Conservation (phyloP, 2,329 filamentous ascomycete genomes). For the Pseudocercospora cruenta region DNA sequence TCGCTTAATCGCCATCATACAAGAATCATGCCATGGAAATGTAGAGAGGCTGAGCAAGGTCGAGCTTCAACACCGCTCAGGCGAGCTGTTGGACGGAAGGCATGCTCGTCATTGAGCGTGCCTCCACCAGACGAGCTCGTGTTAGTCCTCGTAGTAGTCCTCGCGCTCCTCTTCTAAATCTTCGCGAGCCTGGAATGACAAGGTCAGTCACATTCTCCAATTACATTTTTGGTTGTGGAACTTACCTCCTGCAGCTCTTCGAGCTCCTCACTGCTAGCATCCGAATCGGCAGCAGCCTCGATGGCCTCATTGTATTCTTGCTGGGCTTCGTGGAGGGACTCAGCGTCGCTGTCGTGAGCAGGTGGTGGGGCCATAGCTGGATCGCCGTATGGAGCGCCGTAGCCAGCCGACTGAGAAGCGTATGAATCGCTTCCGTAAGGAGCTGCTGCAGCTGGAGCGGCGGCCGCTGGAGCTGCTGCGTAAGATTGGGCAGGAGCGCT, state of each 20-base stretch:
- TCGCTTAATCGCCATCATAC: not conserved
- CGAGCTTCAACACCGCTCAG: not conserved
- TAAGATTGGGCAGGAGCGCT: not conserved
- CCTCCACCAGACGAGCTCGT: not conserved
- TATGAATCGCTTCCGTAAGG: slow-evolving; percentile 11
- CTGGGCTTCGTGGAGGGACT: slow-evolving; percentile 25
- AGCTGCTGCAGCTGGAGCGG: slow-evolving; percentile 8
- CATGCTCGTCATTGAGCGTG: not conserved
- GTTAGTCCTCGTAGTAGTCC: slow-evolving; percentile 28
- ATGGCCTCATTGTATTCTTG: slow-evolving; percentile 28
- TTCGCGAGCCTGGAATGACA: slow-evolving; percentile 20
- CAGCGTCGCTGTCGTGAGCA: slow-evolving; percentile 23
- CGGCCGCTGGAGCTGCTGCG: slow-evolving; percentile 13
- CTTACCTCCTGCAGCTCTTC: slow-evolving; percentile 24
- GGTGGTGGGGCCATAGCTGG: slow-evolving; percentile 11
- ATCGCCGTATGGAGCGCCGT: slow-evolving; percentile 1
- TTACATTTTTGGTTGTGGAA: too few species aligned
- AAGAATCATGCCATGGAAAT: not conserved
- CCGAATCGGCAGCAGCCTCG: slow-evolving; percentile 26
- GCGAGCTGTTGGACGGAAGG: not conserved
- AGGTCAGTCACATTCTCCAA: not conserved
- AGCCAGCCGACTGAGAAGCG: not conserved
- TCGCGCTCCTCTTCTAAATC: slow-evolving; percentile 26
- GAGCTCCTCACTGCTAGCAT: slow-evolving; percentile 28
- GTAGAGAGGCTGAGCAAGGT: not conserved